phyloP scores from a whole-genome alignment of 352 stramenopile genomes.

The Aphanomyces cochlioides region DNA sequence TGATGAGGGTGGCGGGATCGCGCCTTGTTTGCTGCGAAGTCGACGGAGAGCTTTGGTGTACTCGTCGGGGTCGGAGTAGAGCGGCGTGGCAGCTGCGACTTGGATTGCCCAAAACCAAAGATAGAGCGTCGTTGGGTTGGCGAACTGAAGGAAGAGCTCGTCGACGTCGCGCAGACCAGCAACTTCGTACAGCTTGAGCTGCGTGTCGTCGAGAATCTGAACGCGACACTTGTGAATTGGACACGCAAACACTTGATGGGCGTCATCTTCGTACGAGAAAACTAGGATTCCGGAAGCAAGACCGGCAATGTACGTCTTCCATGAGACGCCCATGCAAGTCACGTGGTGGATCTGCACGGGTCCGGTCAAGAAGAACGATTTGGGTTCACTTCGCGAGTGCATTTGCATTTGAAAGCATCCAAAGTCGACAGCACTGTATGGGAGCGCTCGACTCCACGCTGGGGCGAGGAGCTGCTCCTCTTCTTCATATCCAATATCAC shows the following conservation, averaged over 20 bases:
- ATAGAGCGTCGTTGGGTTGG: conserved; percentile 20
- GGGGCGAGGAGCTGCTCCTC: conserved; percentile 21
- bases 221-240: conserved; percentile 27
- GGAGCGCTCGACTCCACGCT: conserved; percentile 7
- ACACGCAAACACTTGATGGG: conserved; percentile 19
- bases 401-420: conserved; percentile 12
- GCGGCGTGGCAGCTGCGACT: conserved; percentile 7
- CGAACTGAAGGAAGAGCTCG: conserved; percentile 25
- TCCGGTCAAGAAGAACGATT: conserved; percentile 9
- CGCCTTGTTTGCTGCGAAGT: background rate
- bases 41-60: conserved; percentile 15
- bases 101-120: conserved; percentile 28
- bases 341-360: conserved; percentile 24
- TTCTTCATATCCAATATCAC: conserved; percentile 23
- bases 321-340: conserved; percentile 19
- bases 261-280: conserved; percentile 13
- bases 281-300: conserved; percentile 6
- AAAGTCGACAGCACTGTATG: conserved; percentile 27
- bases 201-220: conserved; percentile 18
- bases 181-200: conserved; percentile 23
- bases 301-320: conserved; percentile 25
- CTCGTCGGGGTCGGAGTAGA: conserved; percentile 13
- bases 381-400: background rate
- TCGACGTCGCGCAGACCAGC: conserved; percentile 20
- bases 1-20: background rate